Evolutionary conservation across 768 basidiomycete species (phyloP), one percentile per base, ranked within the genome.

Genomic region (Trametes gibbosa): DNA sequence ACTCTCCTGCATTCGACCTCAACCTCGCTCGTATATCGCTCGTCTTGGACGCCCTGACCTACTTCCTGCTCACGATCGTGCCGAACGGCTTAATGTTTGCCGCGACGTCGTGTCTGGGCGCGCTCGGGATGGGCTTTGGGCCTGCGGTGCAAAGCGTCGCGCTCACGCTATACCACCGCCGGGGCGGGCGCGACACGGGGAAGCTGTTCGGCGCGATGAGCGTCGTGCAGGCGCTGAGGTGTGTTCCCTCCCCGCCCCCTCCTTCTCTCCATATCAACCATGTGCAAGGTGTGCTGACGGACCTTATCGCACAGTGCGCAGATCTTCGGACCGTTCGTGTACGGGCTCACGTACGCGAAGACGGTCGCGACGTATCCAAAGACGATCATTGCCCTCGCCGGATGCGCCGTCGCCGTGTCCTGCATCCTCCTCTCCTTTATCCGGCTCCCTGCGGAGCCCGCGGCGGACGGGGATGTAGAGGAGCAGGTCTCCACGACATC

Each of bases 151-250:
- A 90, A 56, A 87, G 87, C 21, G 79, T 92, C 35, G 85, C 91
- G 3, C 73, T 95, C 42, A 82, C 87, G 23, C 68, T 90, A 45
- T 90, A 86, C 61, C 73, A 74, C 27, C 72, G 72, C n/a, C 74
- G 76, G 19, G 81, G 81, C 1, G 81, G 84, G 2, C 77, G 76
- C 14, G 89, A 93, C 66, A 75, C 79, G 13, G 94, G 92, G 2
- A 79, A 76, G 65, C 76, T 97, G 17, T 95, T 94, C 66, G 94
- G 92, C 13, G 92, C 85, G 3, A 64, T 95, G 57, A 85, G 86
- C 56, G 89, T 95, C 27, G 63, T 92, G 3, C 83, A 89, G 61
- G 84, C 88, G 5, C 67, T 92, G 10, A 78, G 84, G 84, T 87
- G 64, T 46, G 77, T 62, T 45, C 8, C 49, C 14, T 29, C 45